Evolutionary conservation across 306 rosid genomes (phyloP).

Genomic region (Amphicarpaea edgeworthii): DNA sequence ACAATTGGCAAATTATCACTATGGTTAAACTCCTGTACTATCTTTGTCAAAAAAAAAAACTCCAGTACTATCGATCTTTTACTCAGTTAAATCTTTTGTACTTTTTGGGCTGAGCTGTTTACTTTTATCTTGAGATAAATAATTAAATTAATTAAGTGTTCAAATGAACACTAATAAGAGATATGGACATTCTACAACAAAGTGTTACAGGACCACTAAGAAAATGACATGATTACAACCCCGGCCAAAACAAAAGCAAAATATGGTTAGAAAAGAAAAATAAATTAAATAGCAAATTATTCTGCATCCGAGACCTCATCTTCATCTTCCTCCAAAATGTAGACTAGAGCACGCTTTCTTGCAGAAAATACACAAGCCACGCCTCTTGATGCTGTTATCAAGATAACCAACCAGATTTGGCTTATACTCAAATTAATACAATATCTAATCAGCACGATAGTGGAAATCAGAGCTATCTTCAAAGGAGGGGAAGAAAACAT

Average conservation of each 20-base stretch:
- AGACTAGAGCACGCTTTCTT: constrained; percentile 91
- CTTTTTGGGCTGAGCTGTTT: neutral
- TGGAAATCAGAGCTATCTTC: neutral
- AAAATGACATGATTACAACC: constrained; percentile 31
- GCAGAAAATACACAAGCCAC: constrained; percentile 87
- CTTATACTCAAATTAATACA: constrained; percentile 26
- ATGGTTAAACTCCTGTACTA: too few relatives aligned
- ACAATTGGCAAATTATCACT: too few relatives aligned
- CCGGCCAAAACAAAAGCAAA: neutral
- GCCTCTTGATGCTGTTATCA: constrained; percentile 85
- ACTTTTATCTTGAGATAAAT: neutral
- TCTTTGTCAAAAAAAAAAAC: too few relatives aligned
- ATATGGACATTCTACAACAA: constrained; percentile 30
- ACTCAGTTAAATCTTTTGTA: neutral
- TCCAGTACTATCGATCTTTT: neutral
- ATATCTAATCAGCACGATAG: neutral
- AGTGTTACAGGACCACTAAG: neutral
- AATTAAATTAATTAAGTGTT: constrained; percentile 10
- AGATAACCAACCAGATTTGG: constrained; percentile 29
- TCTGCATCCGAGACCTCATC: constrained; percentile 87
- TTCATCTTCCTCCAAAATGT: constrained; percentile 95
- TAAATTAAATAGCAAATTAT: constrained; percentile 25
- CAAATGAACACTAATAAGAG: neutral
- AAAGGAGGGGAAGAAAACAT: neutral
- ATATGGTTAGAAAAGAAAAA: neutral